phyloP scores from a whole-genome alignment of 257 asterid genomes.

The Datura wrightii region DNA sequence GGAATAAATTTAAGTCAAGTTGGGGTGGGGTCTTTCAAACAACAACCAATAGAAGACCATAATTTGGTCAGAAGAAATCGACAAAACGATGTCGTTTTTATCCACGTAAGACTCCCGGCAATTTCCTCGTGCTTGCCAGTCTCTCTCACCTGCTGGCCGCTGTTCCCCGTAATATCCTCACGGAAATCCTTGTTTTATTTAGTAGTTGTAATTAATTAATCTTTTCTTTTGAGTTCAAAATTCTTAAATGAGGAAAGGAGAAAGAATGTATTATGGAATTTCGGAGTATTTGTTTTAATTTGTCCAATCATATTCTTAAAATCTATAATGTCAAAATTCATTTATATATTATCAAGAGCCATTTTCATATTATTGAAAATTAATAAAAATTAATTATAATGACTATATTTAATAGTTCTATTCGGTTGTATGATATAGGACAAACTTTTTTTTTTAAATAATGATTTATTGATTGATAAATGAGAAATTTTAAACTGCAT shows the following conservation, averaged over 20 bases:
- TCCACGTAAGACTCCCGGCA: conserved; percentile 12
- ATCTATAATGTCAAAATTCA: neutral
- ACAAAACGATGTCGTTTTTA: neutral
- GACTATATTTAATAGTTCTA: no score
- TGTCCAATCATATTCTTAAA: neutral
- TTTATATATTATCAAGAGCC: neutral
- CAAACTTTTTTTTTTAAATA: no score
- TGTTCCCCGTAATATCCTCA: neutral
- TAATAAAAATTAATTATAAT: no score
- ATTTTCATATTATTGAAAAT: neutral
- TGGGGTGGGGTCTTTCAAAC: neutral
- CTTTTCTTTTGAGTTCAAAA: neutral
- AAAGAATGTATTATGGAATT: no score
- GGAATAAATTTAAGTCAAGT: neutral
- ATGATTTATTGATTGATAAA: no score
- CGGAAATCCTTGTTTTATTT: neutral
- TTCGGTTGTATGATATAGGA: no score
- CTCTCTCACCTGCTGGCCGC: neutral
- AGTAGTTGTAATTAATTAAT: neutral
- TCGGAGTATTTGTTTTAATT: neutral
- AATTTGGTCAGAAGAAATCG: neutral
- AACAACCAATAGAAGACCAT: neutral
- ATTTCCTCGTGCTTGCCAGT: conserved; percentile 13
- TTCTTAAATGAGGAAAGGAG: no score
- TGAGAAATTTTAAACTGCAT: no score